Conservation (phyloP, 306 rosid genomes). For the Vachellia collinsii region DNA sequence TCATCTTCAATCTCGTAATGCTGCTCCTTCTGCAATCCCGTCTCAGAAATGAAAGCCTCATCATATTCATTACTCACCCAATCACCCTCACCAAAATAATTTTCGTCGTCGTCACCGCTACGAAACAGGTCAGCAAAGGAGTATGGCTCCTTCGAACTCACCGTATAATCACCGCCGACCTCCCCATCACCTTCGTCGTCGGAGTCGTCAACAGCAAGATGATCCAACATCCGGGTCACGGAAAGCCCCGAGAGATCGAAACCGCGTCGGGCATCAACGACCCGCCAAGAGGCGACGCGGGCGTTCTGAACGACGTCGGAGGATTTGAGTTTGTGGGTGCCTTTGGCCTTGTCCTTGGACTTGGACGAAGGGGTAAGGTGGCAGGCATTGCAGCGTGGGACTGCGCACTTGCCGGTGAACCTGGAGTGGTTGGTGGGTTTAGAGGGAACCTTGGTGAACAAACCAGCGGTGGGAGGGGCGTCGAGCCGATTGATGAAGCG, state of each 20-base stretch:
- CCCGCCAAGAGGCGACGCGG: no score
- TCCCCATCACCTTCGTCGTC: conserved; percentile 20
- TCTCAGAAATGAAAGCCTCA: conserved; percentile 37
- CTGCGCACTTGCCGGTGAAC: no score
- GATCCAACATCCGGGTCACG: conserved; percentile 48
- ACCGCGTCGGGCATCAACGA: no score
- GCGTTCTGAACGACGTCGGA: conserved; percentile 32
- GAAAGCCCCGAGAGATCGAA: conserved; percentile 34
- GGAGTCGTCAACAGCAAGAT: neutral
- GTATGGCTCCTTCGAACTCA: conserved; percentile 14
- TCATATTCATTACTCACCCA: conserved; percentile 23
- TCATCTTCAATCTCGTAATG: conserved; percentile 52
- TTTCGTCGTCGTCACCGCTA: neutral
- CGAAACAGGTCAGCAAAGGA: neutral
- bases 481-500: no score
- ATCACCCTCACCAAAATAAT: conserved; percentile 2
- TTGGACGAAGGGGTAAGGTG: no score
- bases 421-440: no score
- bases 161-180: conserved; percentile 13
- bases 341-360: no score
- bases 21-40: conserved; percentile 32
- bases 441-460: no score
- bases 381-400: no score
- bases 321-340: conserved; percentile 51
- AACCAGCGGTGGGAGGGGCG: no score